Percentiles rank a stretch among this genome's conserved stretches.
Conservation (phyloP, 257 asterid genomes). For the Solanum chmielewskii region DNA sequence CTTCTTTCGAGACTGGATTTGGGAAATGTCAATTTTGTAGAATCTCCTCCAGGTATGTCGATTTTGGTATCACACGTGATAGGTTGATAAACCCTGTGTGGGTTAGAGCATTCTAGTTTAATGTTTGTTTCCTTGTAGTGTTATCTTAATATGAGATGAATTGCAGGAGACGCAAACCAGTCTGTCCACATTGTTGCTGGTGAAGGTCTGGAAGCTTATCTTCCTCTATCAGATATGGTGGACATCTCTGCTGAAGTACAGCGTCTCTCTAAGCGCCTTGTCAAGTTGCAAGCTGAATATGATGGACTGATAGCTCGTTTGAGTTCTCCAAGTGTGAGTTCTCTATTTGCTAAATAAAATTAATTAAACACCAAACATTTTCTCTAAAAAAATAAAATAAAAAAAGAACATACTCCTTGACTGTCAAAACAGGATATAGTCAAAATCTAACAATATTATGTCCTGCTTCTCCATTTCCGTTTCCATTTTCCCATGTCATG, state of each 20-base stretch:
- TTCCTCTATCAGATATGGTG: constrained; percentile 94
- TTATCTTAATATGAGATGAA: constrained; percentile 13
- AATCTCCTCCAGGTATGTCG: constrained; percentile 56
- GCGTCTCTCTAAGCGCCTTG: constrained; percentile 72
- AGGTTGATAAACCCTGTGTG: neutral
- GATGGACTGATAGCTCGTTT: constrained; percentile 71
- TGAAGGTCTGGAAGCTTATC: constrained; percentile 95
- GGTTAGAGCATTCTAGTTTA: neutral
- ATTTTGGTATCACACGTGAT: neutral
- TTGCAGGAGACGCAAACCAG: constrained; percentile 68
- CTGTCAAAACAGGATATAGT: neutral
- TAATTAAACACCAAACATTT: neutral
- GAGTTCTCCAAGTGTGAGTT: constrained; percentile 65
- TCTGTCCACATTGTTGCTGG: constrained; percentile 86
- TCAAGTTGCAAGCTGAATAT: constrained; percentile 75
- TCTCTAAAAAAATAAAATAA: neutral
- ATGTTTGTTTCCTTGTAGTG: neutral
- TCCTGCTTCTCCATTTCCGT: neutral
- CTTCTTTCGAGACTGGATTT: constrained; percentile 85
- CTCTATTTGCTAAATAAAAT: neutral
- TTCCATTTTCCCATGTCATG: neutral
- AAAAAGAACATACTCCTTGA: neutral
- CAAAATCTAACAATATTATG: neutral
- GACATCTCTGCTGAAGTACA: constrained; percentile 83
- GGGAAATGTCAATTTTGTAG: constrained; percentile 51